Conservation (phyloP, 2,329 filamentous ascomycete genomes). For the Eurotiales sp. region DNA sequence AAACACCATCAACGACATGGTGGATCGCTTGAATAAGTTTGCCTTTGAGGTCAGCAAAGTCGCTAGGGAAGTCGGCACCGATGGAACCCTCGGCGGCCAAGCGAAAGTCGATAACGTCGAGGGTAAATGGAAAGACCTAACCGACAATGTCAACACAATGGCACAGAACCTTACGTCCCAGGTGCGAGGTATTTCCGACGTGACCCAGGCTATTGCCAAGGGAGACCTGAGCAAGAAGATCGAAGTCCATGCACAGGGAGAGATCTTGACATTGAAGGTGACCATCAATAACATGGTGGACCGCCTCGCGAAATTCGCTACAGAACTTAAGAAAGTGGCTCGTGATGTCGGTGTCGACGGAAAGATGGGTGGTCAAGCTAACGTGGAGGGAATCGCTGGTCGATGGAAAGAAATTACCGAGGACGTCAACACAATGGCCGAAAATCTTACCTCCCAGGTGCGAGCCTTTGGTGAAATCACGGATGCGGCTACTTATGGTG, state of each 20-base stretch:
- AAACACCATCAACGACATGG: constrained; percentile 70
- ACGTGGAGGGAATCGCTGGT: constrained; percentile 82
- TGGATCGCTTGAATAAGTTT: constrained; percentile 58
- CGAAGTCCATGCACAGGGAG: constrained; percentile 84
- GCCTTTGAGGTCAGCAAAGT: constrained; percentile 61
- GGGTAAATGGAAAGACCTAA: constrained; percentile 61
- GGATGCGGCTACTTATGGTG: constrained; percentile 86
- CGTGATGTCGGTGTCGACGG: constrained; percentile 93
- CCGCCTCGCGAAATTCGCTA: constrained; percentile 85
- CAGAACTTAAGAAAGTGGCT: constrained; percentile 86
- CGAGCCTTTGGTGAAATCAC: constrained; percentile 94
- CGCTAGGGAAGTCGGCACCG: constrained; percentile 58
- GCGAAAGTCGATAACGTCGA: constrained; percentile 59
- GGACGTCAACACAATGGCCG: constrained; percentile 86
- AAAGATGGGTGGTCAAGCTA: constrained; percentile 95
- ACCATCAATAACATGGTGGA: constrained; percentile 99
- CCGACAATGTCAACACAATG: constrained; percentile 63
- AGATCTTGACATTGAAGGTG: constrained; percentile 85
- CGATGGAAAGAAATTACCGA: constrained; percentile 96
- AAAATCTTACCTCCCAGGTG: constrained; percentile 85
- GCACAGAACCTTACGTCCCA: constrained; percentile 57
- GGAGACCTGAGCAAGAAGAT: constrained; percentile 94
- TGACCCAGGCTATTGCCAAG: constrained; percentile 87
- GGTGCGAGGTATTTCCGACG: constrained; percentile 83
- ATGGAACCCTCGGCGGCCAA: constrained; percentile 57